Evolutionary conservation across 1,284 basidiomycete genomes (phyloP).

Genomic region (Ustilago bromivora): DNA sequence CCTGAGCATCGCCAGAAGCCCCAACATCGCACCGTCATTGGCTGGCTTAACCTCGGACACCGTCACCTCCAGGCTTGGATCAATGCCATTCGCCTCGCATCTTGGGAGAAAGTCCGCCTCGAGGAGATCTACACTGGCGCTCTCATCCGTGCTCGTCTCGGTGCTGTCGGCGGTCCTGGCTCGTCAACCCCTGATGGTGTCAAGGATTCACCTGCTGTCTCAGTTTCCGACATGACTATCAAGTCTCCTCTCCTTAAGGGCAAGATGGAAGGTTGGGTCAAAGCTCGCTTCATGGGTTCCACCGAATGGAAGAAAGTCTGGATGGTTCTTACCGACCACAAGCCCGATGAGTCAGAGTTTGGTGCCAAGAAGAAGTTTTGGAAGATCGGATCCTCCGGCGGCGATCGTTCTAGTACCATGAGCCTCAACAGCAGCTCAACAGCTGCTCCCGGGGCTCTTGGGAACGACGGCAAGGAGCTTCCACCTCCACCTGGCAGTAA

Average conservation of each 20-base stretch:
- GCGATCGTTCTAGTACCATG: slow-evolving; percentile 58
- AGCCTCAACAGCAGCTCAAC: slow-evolving; percentile 44
- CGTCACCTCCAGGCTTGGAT: slow-evolving; percentile 76
- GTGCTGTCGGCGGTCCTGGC: slow-evolving; percentile 68
- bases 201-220: slow-evolving; percentile 35
- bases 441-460: slow-evolving; percentile 36
- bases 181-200: slow-evolving; percentile 16
- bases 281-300: slow-evolving; percentile 89
- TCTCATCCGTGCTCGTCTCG: slow-evolving; percentile 74
- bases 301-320: slow-evolving; percentile 95
- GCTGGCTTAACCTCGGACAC: slow-evolving; percentile 63
- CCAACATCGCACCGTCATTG: slow-evolving; percentile 62
- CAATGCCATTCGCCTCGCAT: slow-evolving; percentile 86
- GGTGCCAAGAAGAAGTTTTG: slow-evolving; percentile 56
- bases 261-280: slow-evolving; percentile 90
- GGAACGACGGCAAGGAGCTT: slow-evolving; percentile 38
- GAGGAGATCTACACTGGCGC: slow-evolving; percentile 99
- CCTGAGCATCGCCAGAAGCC: slow-evolving; percentile 55
- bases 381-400: slow-evolving; percentile 49
- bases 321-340: slow-evolving; percentile 76
- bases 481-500: slow-evolving; percentile 63
- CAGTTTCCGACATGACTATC: slow-evolving; percentile 42
- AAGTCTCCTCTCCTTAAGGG: slow-evolving; percentile 73
- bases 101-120: slow-evolving; percentile 94
- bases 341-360: slow-evolving; percentile 50